phyloP scores from a whole-genome alignment of 805 yeast species.

The Suhomyces pyralidae region DNA sequence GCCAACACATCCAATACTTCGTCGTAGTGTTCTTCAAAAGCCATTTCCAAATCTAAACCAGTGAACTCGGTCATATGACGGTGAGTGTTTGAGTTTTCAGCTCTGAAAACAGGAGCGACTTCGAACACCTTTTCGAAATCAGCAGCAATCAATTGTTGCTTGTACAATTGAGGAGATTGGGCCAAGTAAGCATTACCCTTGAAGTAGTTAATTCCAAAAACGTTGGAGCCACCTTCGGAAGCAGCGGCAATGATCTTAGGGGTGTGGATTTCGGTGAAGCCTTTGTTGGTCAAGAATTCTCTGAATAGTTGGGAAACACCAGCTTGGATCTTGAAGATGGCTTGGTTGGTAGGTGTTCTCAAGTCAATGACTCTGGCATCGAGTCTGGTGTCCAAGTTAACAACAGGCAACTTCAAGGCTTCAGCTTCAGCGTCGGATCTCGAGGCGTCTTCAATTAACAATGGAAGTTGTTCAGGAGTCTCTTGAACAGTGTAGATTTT shows the following conservation, averaged over 20 bases:
- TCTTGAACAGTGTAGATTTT: constrained; percentile 76
- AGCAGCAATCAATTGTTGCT: constrained; percentile 96
- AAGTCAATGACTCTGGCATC: constrained; percentile 94
- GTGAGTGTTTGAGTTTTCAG: constrained; percentile 98
- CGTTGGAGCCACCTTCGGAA: constrained; percentile 97
- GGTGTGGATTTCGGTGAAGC: constrained; percentile 90
- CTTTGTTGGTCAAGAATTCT: constrained; percentile 68
- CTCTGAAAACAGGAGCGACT: constrained; percentile 97
- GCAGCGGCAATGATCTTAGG: constrained; percentile 95
- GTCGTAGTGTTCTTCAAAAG: constrained; percentile 96
- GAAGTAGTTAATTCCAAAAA: constrained; percentile 90
- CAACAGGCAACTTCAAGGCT: constrained; percentile 86
- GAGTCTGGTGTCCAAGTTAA: constrained; percentile 92
- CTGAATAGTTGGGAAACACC: constrained; percentile 87
- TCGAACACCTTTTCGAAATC: constrained; percentile 97
- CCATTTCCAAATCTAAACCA: constrained; percentile 97
- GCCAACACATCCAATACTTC: constrained; percentile 67
- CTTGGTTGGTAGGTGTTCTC: constrained; percentile 96
- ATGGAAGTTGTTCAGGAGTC: constrained; percentile 90
- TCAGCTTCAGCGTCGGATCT: constrained; percentile 94
- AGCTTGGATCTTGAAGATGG: constrained; percentile 89
- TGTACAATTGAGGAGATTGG: constrained; percentile 96
- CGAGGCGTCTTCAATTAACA: constrained; percentile 93
- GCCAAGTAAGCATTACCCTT: constrained; percentile 91
- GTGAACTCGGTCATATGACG: constrained; percentile 99